phyloP scores from a whole-genome alignment of 805 yeast species.

The Metschnikowia santaceciliae region DNA sequence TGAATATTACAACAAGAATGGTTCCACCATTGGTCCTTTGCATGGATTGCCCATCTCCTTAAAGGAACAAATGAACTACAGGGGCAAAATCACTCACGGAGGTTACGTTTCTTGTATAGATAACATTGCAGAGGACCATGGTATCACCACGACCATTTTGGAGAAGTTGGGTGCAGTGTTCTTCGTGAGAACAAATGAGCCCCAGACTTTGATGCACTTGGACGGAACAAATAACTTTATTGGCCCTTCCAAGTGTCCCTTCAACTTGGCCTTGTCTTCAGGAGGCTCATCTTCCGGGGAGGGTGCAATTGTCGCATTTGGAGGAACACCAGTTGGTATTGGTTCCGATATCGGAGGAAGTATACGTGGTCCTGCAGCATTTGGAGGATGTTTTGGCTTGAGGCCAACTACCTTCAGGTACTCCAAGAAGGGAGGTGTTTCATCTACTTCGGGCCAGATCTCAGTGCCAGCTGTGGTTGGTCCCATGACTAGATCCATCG shows the following conservation, averaged over 20 bases:
- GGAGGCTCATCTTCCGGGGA: conserved; percentile 80
- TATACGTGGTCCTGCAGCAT: conserved; percentile 65
- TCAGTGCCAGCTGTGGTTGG: conserved; percentile 64
- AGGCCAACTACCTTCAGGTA: conserved; percentile 59
- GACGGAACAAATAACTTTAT: conserved; percentile 58
- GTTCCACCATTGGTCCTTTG: conserved; percentile 55
- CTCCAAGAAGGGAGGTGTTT: conserved; percentile 40
- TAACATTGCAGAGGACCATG: conserved; percentile 44
- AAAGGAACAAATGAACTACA: conserved; percentile 59
- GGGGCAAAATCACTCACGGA: conserved; percentile 54
- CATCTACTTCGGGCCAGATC: conserved; percentile 61
- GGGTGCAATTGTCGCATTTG: conserved; percentile 57
- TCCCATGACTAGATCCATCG: conserved; percentile 61
- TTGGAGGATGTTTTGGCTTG: conserved; percentile 57
- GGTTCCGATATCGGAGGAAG: conserved; percentile 76
- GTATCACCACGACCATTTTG: conserved; percentile 45
- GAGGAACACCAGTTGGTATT: conserved; percentile 58
- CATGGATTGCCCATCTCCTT: conserved; percentile 66
- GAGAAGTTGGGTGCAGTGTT: conserved; percentile 56
- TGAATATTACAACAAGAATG: conserved; percentile 43
- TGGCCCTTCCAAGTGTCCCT: conserved; percentile 57
- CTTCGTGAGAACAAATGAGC: conserved; percentile 63
- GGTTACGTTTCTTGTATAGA: conserved; percentile 53
- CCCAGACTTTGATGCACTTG: conserved; percentile 67
- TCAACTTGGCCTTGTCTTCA: conserved; percentile 53